Percentiles rank a stretch among this genome's conserved stretches.
Conservation (phyloP, 169 alveolate species). For the Blepharisma undulans region DNA sequence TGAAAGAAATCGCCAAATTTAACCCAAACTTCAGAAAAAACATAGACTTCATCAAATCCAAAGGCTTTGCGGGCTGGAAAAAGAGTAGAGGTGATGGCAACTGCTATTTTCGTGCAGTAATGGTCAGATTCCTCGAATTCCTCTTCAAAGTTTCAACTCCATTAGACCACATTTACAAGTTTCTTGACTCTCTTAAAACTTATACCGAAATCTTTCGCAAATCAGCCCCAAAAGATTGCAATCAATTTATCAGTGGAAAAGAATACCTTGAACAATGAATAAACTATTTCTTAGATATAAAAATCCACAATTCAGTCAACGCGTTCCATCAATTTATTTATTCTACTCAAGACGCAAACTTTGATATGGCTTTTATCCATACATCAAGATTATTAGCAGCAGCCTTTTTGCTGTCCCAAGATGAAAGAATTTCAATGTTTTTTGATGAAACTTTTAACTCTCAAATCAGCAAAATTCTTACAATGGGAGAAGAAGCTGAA, state of each 20-base stretch:
- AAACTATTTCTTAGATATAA: neutral
- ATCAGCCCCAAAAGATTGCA: no score
- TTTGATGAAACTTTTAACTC: neutral
- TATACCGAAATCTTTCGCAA: no score
- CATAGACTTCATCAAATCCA: neutral
- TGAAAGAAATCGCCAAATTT: neutral
- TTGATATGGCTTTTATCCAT: neutral
- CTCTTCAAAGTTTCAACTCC: neutral
- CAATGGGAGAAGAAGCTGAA: conserved; percentile 27
- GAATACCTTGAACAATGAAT: no score
- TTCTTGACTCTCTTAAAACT: neutral
- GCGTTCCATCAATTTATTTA: neutral
- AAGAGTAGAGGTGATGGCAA: conserved; percentile 21
- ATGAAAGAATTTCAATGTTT: no score
- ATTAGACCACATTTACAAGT: neutral
- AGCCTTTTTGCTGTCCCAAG: neutral
- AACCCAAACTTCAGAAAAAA: neutral
- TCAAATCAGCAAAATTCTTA: neutral
- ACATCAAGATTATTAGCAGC: neutral
- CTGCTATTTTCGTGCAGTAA: conserved; percentile 1
- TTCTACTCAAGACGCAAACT: neutral
- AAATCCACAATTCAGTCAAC: neutral
- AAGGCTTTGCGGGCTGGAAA: neutral
- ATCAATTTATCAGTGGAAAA: no score
- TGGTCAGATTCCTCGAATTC: neutral